Conservation (phyloP, 2,329 filamentous ascomycete species). For the Colletotrichum horii region DNA sequence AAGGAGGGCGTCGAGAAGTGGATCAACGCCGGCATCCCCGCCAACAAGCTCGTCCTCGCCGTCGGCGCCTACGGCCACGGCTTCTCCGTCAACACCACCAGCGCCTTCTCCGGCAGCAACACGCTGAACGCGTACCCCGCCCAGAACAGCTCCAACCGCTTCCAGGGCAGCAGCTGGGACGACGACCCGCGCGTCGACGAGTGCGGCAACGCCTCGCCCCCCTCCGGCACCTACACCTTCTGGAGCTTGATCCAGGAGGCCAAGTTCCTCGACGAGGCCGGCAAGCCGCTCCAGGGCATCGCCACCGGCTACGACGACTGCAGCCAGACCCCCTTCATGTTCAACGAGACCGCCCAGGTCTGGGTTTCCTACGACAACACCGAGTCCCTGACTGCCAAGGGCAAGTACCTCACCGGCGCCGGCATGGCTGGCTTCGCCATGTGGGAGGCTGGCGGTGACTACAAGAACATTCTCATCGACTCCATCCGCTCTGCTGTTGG, state of each 20-base stretch:
- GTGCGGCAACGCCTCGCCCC: constrained; percentile 11
- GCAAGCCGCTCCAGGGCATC: constrained; percentile 5
- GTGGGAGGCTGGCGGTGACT: constrained; percentile 15
- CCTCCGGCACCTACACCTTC: constrained; percentile 13
- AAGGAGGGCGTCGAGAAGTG: constrained; percentile 16
- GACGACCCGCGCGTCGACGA: constrained; percentile 14
- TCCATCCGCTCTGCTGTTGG: constrained; percentile 12
- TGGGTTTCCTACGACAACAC: constrained; percentile 20
- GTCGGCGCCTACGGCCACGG: constrained; percentile 18
- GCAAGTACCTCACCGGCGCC: constrained; percentile 1
- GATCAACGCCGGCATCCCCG: constrained; percentile 8
- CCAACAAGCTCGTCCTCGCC: constrained; percentile 14
- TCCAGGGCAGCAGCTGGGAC: constrained; percentile 22
- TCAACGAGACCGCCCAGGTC: constrained; percentile 8
- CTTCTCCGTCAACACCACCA: constrained; percentile 19
- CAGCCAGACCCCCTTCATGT: constrained; percentile 14
- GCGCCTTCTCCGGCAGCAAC: background rate
- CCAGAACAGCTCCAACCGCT: constrained; percentile 17
- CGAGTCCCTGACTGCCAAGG: constrained; percentile 7
- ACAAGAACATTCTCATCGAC: constrained; percentile 14
- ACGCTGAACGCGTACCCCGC: constrained; percentile 12
- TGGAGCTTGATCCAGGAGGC: constrained; percentile 12
- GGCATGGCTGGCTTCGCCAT: constrained; percentile 12
- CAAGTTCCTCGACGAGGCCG: constrained; percentile 9
- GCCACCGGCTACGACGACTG: constrained; percentile 11